phyloP scores from a whole-genome alignment of 2,329 filamentous ascomycete species.

The Zasmidium cellare region DNA sequence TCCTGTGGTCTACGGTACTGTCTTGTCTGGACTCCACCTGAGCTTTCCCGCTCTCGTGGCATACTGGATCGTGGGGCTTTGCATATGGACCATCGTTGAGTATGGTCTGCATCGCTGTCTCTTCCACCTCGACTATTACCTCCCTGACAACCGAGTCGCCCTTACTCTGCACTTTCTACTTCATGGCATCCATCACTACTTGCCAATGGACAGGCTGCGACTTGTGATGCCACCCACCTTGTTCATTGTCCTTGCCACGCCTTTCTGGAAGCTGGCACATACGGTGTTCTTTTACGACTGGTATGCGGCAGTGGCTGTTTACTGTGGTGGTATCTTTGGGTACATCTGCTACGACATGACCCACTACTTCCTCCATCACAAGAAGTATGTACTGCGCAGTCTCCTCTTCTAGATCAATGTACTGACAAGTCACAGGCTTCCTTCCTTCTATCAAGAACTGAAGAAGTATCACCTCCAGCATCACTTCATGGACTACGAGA shows the following conservation, averaged over 20 bases:
- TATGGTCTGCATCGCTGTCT: slow-evolving; percentile 86
- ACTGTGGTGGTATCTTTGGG: slow-evolving; percentile 87
- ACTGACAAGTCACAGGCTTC: slow-evolving; percentile 56
- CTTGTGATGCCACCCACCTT: slow-evolving; percentile 95
- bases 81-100: slow-evolving; percentile 86
- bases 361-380: slow-evolving; percentile 97
- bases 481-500: slow-evolving; percentile 97
- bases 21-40: slow-evolving; percentile 64
- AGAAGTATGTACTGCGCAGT: slow-evolving; percentile 60
- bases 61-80: slow-evolving; percentile 71
- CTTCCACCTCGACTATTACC: slow-evolving; percentile 90
- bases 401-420: background rate
- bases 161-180: slow-evolving; percentile 89
- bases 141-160: slow-evolving; percentile 87
- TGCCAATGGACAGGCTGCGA: slow-evolving; percentile 98
- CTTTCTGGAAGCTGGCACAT: slow-evolving; percentile 92
- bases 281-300: slow-evolving; percentile 79
- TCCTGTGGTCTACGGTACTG: slow-evolving; percentile 71
- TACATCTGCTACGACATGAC: slow-evolving; percentile 97
- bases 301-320: slow-evolving; percentile 76
- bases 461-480: slow-evolving; percentile 98
- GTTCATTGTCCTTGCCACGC: slow-evolving; percentile 77
- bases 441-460: slow-evolving; percentile 82
- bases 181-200: slow-evolving; percentile 95
- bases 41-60: slow-evolving; percentile 46